These are phyloP conservation scores for Penicillium salamii DNA, from an alignment of 495 filamentous ascomycete genomes.

Conservation along the genomic window DNA sequence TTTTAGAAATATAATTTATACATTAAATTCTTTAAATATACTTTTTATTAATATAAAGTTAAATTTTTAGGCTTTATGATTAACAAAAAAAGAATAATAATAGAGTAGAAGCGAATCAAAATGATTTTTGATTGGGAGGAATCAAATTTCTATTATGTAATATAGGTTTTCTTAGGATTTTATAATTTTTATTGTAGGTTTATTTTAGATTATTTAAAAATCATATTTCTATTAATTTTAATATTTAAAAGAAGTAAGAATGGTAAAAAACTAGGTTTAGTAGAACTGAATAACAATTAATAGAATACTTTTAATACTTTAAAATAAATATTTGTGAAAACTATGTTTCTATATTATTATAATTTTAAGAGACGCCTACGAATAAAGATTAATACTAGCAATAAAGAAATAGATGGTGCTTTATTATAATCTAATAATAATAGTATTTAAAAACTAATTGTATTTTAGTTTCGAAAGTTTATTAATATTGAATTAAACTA, in stretches of 20 bases:
- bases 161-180: background rate
- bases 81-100: background rate
- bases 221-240: background rate
- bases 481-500: background rate
- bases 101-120: background rate
- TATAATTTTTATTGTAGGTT: background rate
- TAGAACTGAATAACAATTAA: background rate
- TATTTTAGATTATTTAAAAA: background rate
- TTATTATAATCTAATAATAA: background rate
- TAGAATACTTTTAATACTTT: background rate
- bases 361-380: background rate
- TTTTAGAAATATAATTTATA: background rate
- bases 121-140: background rate
- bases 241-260: background rate
- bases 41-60: background rate
- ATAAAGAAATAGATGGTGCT: background rate
- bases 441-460: background rate
- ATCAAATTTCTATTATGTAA: background rate
- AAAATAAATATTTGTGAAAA: background rate
- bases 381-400: background rate
- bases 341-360: background rate
- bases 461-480: background rate
- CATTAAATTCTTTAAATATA: background rate
- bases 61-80: background rate
- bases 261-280: background rate